phyloP scores from a whole-genome alignment of 2,329 filamentous ascomycete species.

The Cladobotryum protrusum region DNA sequence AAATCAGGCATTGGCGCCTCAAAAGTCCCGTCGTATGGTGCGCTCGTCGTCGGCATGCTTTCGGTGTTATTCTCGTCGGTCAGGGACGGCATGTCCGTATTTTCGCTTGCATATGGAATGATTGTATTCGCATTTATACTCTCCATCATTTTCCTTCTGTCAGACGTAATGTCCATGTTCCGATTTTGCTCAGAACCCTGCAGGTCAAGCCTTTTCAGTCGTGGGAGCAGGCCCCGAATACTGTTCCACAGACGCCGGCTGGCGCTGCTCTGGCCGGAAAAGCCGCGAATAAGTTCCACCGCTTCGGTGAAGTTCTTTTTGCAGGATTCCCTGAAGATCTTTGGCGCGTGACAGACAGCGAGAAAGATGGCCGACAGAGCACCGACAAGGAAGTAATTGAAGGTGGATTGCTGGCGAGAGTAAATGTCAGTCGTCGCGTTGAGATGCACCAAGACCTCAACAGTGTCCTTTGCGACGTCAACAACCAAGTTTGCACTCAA shows the following conservation, averaged over 20 bases:
- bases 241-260: slow-evolving; percentile 31
- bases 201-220: slow-evolving; percentile 23
- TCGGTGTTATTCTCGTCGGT: neutral
- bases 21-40: slow-evolving; percentile 4
- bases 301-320: slow-evolving; percentile 27
- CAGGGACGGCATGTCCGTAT: neutral
- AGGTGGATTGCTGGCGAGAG: slow-evolving; percentile 18
- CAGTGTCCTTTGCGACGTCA: slow-evolving; percentile 19
- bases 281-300: slow-evolving; percentile 25
- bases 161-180: neutral
- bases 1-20: slow-evolving; percentile 24
- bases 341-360: slow-evolving; percentile 39
- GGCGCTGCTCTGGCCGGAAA: slow-evolving; percentile 26
- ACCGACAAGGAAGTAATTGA: slow-evolving; percentile 23
- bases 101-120: slow-evolving; percentile 10
- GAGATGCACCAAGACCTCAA: slow-evolving; percentile 17
- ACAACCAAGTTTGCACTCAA: slow-evolving; percentile 32
- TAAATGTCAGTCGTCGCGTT: slow-evolving; percentile 21
- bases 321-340: slow-evolving; percentile 32
- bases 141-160: neutral
- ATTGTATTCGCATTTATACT: neutral
- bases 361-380: slow-evolving; percentile 32
- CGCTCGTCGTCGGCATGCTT: neutral
- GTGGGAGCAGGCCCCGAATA: slow-evolving; percentile 27
- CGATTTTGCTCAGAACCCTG: slow-evolving; percentile 1